Evolutionary conservation across 441 rosid species (phyloP).

Genomic region (Biscutella laevigata): DNA sequence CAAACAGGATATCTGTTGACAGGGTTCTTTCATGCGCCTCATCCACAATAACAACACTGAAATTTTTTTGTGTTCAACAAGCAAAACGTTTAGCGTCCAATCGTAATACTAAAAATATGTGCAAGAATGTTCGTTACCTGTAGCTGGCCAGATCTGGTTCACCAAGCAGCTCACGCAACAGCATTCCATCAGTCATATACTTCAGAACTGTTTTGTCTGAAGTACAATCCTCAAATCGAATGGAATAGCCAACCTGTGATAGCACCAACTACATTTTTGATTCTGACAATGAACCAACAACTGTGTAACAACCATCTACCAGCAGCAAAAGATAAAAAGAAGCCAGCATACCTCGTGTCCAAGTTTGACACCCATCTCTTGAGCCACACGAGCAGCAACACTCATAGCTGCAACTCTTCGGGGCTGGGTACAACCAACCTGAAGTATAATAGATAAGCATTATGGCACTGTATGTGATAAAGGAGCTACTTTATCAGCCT

Average conservation of each 20-base stretch:
- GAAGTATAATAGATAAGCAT: constrained; percentile 15
- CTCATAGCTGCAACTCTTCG: constrained; percentile 99
- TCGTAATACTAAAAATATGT: neutral
- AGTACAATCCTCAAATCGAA: constrained; percentile 96
- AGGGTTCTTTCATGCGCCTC: constrained; percentile 99
- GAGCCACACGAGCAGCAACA: constrained; percentile 97
- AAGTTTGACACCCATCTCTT: constrained; percentile 96
- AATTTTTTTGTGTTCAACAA: constrained; percentile 19
- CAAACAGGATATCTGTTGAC: constrained; percentile 91
- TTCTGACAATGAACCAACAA: neutral
- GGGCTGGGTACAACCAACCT: constrained; percentile 97
- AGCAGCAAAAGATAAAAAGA: constrained; percentile 4
- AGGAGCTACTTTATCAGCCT: neutral
- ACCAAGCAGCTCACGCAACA: constrained; percentile 87
- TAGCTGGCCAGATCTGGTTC: constrained; percentile 91
- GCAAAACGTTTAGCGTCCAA: constrained; percentile 1
- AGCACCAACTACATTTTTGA: constrained; percentile 5
- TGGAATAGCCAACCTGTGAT: constrained; percentile 80
- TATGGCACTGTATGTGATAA: constrained; percentile 7
- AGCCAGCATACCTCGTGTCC: constrained; percentile 64
- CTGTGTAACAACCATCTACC: constrained; percentile 5
- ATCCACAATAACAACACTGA: constrained; percentile 91
- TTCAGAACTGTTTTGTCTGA: constrained; percentile 90
- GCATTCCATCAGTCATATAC: constrained; percentile 98
- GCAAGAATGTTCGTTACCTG: constrained; percentile 39